Conservation (phyloP, 345 rosid genomes). For the Boechera retrofracta region DNA sequence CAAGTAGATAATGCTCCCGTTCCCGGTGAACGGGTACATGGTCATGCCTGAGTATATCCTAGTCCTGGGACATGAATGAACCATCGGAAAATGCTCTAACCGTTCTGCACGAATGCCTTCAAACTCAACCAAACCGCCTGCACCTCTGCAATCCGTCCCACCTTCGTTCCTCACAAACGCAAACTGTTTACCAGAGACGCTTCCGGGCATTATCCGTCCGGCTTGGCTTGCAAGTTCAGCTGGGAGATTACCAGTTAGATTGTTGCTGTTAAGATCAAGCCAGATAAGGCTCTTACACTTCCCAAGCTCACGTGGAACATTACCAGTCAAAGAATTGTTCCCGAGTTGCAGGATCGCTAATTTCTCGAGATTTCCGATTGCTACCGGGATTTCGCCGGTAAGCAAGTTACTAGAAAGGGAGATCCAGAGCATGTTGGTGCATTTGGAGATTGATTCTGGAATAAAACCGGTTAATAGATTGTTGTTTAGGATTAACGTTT, state of each 20-base stretch:
- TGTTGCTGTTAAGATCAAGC: constrained; percentile 94
- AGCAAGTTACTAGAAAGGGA: constrained; percentile 86
- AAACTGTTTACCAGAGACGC: constrained; percentile 89
- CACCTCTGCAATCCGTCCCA: constrained; percentile 94
- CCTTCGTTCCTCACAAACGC: constrained; percentile 95
- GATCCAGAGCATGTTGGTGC: constrained; percentile 91
- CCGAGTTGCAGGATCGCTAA: constrained; percentile 88
- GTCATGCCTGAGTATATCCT: constrained; percentile 85
- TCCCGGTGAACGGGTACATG: constrained; percentile 64
- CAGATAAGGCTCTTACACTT: constrained; percentile 82
- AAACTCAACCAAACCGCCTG: constrained; percentile 92
- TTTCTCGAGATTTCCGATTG: constrained; percentile 65
- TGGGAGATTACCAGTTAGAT: constrained; percentile 65
- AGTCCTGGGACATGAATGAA: constrained; percentile 82
- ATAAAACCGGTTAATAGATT: constrained; percentile 70
- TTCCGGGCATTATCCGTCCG: constrained; percentile 70
- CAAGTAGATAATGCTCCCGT: constrained; percentile 90
- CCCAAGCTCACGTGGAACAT: constrained; percentile 73
- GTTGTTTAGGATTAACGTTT: constrained; percentile 85
- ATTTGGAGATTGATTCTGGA: constrained; percentile 71
- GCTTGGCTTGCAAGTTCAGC: constrained; percentile 71
- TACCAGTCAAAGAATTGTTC: constrained; percentile 80
- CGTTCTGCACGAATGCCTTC: constrained; percentile 78
- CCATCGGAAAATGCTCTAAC: constrained; percentile 74
- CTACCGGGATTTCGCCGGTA: constrained; percentile 69